Evolutionary conservation across 208 protist species (phyloP).

Genomic region (Trypanosoma theileri): DNA sequence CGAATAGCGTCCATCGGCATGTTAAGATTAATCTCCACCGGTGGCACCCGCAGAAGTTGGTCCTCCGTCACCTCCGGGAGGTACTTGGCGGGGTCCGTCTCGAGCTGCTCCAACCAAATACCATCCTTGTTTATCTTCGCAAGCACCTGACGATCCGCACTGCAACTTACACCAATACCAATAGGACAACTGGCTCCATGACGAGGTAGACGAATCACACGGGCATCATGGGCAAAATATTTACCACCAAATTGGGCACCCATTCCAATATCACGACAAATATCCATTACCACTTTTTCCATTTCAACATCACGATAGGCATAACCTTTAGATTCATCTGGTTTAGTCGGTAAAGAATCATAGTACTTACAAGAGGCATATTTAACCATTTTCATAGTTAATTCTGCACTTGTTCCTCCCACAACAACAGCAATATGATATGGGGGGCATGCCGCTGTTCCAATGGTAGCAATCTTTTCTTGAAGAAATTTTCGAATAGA

Average conservation of each 20-base stretch:
- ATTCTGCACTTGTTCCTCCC: slow-evolving; percentile 95
- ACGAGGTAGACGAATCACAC: slow-evolving; percentile 93
- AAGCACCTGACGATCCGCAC: slow-evolving; percentile 93
- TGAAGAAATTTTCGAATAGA: slow-evolving; percentile 91
- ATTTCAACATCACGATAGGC: slow-evolving; percentile 95
- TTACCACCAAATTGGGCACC: slow-evolving; percentile 98
- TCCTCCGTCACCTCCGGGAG: slow-evolving; percentile 90
- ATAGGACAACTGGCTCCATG: slow-evolving; percentile 92
- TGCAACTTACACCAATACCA: slow-evolving; percentile 97
- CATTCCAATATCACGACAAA: slow-evolving; percentile 92
- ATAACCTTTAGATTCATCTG: slow-evolving; percentile 72
- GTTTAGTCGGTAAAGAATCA: slow-evolving; percentile 94
- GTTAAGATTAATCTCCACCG: slow-evolving; percentile 93
- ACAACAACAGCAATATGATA: slow-evolving; percentile 97
- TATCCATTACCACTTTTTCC: slow-evolving; percentile 89
- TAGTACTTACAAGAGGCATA: slow-evolving; percentile 92
- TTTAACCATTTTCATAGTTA: slow-evolving; percentile 97
- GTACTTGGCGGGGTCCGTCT: slow-evolving; percentile 94
- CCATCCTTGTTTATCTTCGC: slow-evolving; percentile 96
- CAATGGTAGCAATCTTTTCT: slow-evolving; percentile 92
- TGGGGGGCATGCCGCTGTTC: slow-evolving; percentile 97
- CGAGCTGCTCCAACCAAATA: slow-evolving; percentile 95
- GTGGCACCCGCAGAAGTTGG: slow-evolving; percentile 58
- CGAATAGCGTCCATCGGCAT: slow-evolving; percentile 89
- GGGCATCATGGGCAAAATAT: slow-evolving; percentile 97